Conservation (phyloP, 139 green algal species). For the Yamagishiella unicocca region DNA sequence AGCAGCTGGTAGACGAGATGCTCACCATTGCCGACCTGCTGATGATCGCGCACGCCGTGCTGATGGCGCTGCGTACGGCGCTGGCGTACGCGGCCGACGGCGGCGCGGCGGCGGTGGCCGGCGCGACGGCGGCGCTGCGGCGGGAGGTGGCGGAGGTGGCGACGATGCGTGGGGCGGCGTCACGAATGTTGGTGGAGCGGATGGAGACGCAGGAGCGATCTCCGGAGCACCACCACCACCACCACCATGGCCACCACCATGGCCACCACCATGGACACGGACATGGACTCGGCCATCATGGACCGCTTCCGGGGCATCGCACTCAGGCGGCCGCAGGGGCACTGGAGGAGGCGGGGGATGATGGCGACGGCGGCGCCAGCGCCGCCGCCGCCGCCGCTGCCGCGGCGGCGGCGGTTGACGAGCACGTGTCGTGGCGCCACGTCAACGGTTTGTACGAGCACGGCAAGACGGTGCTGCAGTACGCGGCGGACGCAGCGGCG, state of each 20-base stretch:
- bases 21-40: conserved; percentile 19
- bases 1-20: conserved; percentile 37
- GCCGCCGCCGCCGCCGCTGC: background rate
- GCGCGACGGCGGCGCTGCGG: conserved; percentile 26
- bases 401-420: background rate
- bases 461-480: conserved; percentile 25
- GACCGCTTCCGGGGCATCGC: background rate
- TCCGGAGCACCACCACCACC: background rate
- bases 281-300: too few relatives aligned
- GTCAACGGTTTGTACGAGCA: conserved; percentile 39
- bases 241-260: background rate
- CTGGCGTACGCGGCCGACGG: conserved; percentile 14
- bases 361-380: background rate
- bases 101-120: background rate
- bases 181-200: conserved; percentile 20
- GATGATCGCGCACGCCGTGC: conserved; percentile 28
- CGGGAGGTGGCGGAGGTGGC: conserved; percentile 42
- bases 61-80: conserved; percentile 29
- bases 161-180: background rate
- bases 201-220: conserved; percentile 37
- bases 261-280: background rate
- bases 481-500: conserved; percentile 27
- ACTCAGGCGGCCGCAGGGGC: background rate
- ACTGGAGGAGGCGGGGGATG: background rate
- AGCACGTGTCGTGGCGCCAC: conserved; percentile 30